Evolutionary conservation across 192 early-diverging fungal species (phyloP).

Genomic region (Backusella tuberculispora): DNA sequence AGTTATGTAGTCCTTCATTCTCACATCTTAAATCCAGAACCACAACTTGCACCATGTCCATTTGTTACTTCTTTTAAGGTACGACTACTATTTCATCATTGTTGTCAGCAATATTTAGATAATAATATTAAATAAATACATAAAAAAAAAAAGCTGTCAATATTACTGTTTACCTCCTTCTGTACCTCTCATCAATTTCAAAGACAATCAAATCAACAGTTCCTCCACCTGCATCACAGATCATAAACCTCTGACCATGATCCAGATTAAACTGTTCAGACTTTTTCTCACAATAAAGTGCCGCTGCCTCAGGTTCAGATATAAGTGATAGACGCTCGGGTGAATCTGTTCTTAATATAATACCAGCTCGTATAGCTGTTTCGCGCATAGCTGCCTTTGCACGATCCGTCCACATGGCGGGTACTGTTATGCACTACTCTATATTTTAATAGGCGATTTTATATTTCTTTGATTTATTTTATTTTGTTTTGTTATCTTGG

Average conservation of each 20-base stretch:
- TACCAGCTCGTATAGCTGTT: constrained; percentile 49
- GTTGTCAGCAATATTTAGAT: background rate
- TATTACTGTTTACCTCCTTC: constrained; percentile 14
- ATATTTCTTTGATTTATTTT: background rate
- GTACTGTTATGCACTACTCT: constrained; percentile 51
- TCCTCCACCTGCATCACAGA: constrained; percentile 59
- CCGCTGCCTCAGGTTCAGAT: constrained; percentile 50
- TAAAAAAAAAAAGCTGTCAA: too few species aligned
- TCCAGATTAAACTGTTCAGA: constrained; percentile 48
- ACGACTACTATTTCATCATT: constrained; percentile 16
- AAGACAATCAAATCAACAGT: constrained; percentile 58
- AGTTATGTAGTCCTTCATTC: constrained; percentile 49
- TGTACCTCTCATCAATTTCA: constrained; percentile 36
- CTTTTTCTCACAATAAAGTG: constrained; percentile 52
- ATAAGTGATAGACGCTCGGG: constrained; percentile 44
- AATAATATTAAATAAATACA: background rate
- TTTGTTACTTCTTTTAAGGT: constrained; percentile 55
- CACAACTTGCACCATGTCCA: constrained; percentile 56
- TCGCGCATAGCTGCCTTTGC: constrained; percentile 53
- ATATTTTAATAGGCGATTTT: background rate
- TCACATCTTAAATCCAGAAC: constrained; percentile 51
- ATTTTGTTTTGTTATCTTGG: background rate
- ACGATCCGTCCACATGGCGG: constrained; percentile 54
- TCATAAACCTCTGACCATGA: constrained; percentile 50
- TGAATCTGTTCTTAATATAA: constrained; percentile 46